Evolutionary conservation across 1,139 yeast species (phyloP).

Genomic region (Suzukiozyma palmioleophila): DNA sequence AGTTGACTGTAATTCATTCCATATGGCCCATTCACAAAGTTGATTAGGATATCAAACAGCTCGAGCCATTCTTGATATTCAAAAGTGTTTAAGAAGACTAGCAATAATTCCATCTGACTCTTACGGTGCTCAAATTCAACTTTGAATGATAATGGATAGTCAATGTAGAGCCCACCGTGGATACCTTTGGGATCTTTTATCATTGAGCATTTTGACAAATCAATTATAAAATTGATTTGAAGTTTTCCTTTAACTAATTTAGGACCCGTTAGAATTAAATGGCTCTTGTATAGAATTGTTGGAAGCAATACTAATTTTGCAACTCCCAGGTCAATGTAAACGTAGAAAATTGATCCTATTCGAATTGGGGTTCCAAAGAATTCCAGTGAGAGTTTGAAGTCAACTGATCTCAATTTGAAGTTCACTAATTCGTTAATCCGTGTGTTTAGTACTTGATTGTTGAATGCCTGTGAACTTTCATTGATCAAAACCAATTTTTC

Average conservation of each 20-base stretch:
- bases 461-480: conserved; percentile 15
- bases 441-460: conserved; percentile 7
- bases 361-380: conserved; percentile 40
- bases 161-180: conserved; percentile 34
- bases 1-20: conserved; percentile 24
- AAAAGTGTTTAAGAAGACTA: conserved; percentile 26
- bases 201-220: conserved; percentile 35
- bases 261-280: conserved; percentile 29
- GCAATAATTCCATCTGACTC: conserved; percentile 41
- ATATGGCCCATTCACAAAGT: conserved; percentile 40
- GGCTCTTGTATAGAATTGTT: conserved; percentile 48
- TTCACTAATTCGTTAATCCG: conserved; percentile 11
- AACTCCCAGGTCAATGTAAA: conserved; percentile 31
- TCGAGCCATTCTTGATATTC: conserved; percentile 44
- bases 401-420: conserved; percentile 11
- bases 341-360: conserved; percentile 34
- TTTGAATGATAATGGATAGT: conserved; percentile 32
- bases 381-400: conserved; percentile 19
- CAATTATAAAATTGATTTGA: conserved; percentile 43
- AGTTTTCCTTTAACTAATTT: conserved; percentile 11
- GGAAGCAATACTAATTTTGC: conserved; percentile 24
- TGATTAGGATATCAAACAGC: conserved; percentile 26
- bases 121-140: conserved; percentile 40
- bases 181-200: conserved; percentile 18
- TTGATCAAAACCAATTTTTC: conserved; percentile 25